These are phyloP conservation scores for Wallacemonas sp. DNA, from an alignment of 208 protist genomes.

Conservation along the genomic window DNA sequence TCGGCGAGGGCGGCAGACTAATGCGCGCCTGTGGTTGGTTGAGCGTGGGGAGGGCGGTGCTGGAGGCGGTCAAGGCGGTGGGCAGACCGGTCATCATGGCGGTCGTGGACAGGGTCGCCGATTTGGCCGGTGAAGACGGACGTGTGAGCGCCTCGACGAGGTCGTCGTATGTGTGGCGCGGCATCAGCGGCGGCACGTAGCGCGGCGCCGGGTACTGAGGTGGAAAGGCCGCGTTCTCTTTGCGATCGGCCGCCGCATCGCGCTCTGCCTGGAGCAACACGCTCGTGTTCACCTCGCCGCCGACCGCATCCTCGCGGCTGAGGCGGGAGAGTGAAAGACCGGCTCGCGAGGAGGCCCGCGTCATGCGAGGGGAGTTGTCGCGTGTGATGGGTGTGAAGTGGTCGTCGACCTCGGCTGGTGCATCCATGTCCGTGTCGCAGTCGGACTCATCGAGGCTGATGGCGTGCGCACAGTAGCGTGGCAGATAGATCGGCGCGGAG, in stretches of 20 bases:
- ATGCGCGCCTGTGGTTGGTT: not conserved
- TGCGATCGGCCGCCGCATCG: constrained; percentile 1
- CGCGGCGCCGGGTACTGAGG: constrained; percentile 9
- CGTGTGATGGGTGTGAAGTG: not conserved
- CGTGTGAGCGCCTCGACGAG: constrained; percentile 1
- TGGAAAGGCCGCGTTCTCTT: not conserved
- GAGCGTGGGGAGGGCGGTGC: too few species aligned
- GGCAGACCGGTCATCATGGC: too few species aligned
- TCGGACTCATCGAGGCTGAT: not conserved
- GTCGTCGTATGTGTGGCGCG: constrained; percentile 10
- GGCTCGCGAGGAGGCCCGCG: too few species aligned
- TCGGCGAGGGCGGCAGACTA: not conserved
- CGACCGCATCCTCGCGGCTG: too few species aligned
- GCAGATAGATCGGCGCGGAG: constrained; percentile 45
- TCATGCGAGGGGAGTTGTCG: too few species aligned
- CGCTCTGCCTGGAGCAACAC: not conserved
- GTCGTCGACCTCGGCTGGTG: not conserved
- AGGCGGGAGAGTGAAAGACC: not conserved
- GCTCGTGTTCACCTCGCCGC: not conserved
- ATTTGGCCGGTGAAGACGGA: not conserved
- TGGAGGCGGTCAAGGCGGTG: too few species aligned
- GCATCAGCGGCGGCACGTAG: constrained; percentile 5
- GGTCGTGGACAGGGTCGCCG: not conserved
- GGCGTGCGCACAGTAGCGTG: constrained; percentile 17
- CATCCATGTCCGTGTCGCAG: not conserved